These are phyloP conservation scores for Solanum tarapatanum DNA, from an alignment of 257 asterid species.

Conservation along the genomic window DNA sequence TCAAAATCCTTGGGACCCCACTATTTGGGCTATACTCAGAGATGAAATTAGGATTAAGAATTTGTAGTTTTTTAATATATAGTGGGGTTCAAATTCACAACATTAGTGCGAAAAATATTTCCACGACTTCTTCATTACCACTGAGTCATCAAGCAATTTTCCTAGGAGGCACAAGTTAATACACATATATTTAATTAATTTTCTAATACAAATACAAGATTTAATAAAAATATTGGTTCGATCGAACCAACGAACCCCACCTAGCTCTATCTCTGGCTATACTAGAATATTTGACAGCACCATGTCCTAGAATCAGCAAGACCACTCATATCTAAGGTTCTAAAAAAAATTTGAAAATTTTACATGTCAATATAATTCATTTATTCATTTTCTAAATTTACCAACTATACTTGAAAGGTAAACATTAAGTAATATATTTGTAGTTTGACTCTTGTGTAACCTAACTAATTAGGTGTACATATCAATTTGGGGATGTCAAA, in stretches of 20 bases:
- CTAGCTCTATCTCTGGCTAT: neutral
- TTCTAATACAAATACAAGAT: too few relatives aligned
- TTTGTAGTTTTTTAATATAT: too few relatives aligned
- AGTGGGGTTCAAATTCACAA: neutral
- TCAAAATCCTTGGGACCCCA: neutral
- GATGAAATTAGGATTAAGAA: accelerated
- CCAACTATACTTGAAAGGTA: neutral
- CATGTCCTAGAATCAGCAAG: neutral
- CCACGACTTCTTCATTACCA: neutral
- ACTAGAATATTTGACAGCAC: neutral
- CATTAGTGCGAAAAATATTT: neutral
- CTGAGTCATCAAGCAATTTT: neutral
- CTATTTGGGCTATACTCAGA: neutral
- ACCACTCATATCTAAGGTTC: neutral
- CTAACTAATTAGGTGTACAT: neutral
- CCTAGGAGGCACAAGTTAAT: neutral
- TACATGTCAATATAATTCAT: neutral
- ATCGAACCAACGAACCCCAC: neutral
- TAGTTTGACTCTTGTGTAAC: neutral
- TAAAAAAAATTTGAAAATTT: neutral
- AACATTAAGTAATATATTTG: neutral
- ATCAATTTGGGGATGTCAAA: neutral
- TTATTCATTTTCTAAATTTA: neutral
- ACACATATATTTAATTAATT: too few relatives aligned
- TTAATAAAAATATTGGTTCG: accelerated